These are phyloP conservation scores for Penicillium paxilli DNA, from an alignment of 495 filamentous ascomycete genomes.

Conservation along the genomic window DNA sequence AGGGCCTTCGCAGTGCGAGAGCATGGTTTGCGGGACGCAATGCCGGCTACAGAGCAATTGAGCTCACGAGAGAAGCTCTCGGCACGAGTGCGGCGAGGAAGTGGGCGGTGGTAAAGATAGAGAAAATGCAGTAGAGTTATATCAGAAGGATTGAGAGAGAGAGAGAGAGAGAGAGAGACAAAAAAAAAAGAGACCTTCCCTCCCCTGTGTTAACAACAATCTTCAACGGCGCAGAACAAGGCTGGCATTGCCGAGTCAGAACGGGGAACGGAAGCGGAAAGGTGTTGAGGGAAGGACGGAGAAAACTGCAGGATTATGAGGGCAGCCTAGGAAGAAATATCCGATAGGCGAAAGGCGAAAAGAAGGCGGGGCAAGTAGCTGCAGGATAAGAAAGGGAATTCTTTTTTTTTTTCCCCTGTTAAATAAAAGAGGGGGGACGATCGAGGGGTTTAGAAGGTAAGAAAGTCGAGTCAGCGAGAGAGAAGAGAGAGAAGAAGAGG, in stretches of 20 bases:
- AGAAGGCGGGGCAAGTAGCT: not conserved
- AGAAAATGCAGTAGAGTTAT: conserved; percentile 6
- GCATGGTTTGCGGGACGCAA: conserved; percentile 45
- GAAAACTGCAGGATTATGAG: not conserved
- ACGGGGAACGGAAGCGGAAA: conserved; percentile 13
- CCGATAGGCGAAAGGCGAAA: conserved; percentile 1
- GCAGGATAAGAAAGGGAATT: not conserved
- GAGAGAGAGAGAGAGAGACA: not conserved
- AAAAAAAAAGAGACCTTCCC: not conserved
- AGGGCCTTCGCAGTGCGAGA: conserved; percentile 75
- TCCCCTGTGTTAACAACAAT: conserved; percentile 17
- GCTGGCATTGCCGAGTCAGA: conserved; percentile 32
- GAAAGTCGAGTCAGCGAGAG: not conserved
- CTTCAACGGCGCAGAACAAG: conserved; percentile 18
- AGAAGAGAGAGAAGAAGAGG: conserved; percentile 1
- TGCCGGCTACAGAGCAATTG: conserved; percentile 6
- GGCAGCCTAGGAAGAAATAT: not conserved
- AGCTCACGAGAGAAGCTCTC: conserved; percentile 13
- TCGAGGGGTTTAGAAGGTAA: too few species aligned
- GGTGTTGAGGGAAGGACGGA: not conserved
- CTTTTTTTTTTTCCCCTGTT: too few species aligned
- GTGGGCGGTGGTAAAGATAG: conserved; percentile 2
- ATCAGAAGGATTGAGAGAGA: not conserved
- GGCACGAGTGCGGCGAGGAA: conserved; percentile 1
- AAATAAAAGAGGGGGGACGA: too few species aligned